A percentile compares a stretch with the other conserved stretches of the same genome.
Evolutionary conservation across 2,329 filamentous ascomycete genomes (phyloP).

Genomic region (Ciborinia camelliae): DNA sequence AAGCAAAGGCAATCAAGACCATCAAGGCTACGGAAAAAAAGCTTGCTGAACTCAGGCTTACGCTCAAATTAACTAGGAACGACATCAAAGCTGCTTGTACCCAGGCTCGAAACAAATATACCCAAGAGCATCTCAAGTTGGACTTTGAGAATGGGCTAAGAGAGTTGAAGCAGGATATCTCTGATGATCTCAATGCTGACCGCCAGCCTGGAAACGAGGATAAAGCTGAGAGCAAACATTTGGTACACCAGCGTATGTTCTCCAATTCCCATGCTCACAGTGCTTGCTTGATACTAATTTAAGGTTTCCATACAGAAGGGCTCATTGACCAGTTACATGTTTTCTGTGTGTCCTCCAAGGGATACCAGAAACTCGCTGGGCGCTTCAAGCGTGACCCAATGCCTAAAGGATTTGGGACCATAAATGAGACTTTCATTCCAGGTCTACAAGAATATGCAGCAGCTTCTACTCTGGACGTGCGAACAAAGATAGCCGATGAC

Average conservation of each 20-base stretch:
- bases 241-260: background rate
- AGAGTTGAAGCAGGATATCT: background rate
- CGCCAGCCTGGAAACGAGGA: background rate
- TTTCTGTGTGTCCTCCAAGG: background rate
- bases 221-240: background rate
- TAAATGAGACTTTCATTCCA: background rate
- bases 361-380: background rate
- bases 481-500: background rate
- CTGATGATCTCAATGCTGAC: background rate
- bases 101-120: background rate
- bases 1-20: background rate
- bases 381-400: background rate
- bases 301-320: background rate
- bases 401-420: background rate
- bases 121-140: background rate
- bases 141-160: slow-evolving; percentile 4
- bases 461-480: background rate
- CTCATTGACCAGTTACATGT: background rate
- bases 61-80: background rate
- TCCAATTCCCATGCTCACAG: background rate
- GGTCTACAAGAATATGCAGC: background rate
- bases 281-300: background rate
- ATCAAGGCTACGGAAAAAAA: background rate
- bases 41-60: background rate
- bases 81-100: background rate